Conservation (phyloP, 108 stramenopile genomes). For the Mediolabrus comicus region DNA sequence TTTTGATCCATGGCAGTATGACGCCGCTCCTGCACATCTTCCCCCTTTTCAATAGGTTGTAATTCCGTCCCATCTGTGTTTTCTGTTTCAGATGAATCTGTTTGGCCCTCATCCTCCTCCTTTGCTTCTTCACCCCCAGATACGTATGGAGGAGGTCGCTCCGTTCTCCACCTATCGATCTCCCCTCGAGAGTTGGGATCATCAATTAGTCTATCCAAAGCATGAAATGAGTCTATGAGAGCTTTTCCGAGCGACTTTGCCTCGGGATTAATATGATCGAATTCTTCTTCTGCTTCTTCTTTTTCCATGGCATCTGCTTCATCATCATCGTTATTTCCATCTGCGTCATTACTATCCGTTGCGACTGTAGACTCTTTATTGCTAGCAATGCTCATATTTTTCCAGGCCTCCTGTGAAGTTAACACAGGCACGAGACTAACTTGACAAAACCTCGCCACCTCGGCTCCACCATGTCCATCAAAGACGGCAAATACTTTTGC, state of each 20-base stretch:
- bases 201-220: slow-evolving; percentile 81
- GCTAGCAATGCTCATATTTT: neutral
- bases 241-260: slow-evolving; percentile 56
- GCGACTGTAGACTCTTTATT: neutral
- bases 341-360: neutral
- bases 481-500: slow-evolving; percentile 89
- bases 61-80: neutral
- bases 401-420: slow-evolving; percentile 50
- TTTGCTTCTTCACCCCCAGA: slow-evolving; percentile 2
- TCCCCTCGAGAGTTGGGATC: slow-evolving; percentile 37
- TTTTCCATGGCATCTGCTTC: neutral
- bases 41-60: neutral
- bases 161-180: slow-evolving; percentile 37
- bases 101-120: neutral
- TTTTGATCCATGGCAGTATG: slow-evolving; percentile 5
- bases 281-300: neutral
- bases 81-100: neutral
- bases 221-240: slow-evolving; percentile 70
- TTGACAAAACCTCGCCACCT: slow-evolving; percentile 89
- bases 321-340: slow-evolving; percentile 4
- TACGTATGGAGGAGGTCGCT: slow-evolving; percentile 40
- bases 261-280: slow-evolving; percentile 3
- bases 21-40: slow-evolving; percentile 7
- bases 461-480: slow-evolving; percentile 94
- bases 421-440: slow-evolving; percentile 81